A percentile compares a stretch with the other conserved stretches of the same genome.
phyloP scores from a whole-genome alignment of 2,329 filamentous ascomycete species.

The Colletotrichum viniferum region DNA sequence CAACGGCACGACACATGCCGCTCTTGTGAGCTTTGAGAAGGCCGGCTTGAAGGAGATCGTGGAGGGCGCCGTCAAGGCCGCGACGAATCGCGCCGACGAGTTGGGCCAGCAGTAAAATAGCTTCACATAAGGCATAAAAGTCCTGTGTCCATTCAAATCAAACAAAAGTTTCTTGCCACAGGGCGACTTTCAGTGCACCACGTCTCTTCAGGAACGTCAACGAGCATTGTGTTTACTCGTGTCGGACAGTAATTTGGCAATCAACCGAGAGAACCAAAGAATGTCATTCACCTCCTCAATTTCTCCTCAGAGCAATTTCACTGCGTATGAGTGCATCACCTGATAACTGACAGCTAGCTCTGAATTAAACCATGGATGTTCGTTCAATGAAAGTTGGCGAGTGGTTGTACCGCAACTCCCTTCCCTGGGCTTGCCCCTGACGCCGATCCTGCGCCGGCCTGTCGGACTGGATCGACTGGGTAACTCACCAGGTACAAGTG shows the following conservation, averaged over 20 bases:
- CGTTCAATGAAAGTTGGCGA: background rate
- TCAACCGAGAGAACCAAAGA: background rate
- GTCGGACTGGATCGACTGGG: background rate
- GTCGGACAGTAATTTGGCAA: no score
- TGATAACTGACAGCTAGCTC: background rate
- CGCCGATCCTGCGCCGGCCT: background rate
- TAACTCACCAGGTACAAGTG: background rate
- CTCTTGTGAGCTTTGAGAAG: constrained; percentile 51
- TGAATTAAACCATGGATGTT: background rate
- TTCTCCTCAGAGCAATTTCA: background rate
- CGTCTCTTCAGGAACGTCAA: no score
- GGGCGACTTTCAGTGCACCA: background rate
- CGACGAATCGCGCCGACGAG: constrained; percentile 46
- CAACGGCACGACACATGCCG: constrained; percentile 55
- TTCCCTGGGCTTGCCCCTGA: background rate
- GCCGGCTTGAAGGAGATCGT: constrained; percentile 47
- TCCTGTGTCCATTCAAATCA: background rate
- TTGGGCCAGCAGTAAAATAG: constrained; percentile 20
- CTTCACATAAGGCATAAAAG: background rate
- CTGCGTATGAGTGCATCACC: background rate
- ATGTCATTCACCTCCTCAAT: background rate
- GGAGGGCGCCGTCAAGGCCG: constrained; percentile 50
- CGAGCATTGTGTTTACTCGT: no score
- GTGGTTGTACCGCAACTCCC: background rate
- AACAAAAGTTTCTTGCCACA: background rate